Evolutionary conservation across 805 yeast species (phyloP).

Genomic region (Vanderwaltozyma verrucispora): DNA sequence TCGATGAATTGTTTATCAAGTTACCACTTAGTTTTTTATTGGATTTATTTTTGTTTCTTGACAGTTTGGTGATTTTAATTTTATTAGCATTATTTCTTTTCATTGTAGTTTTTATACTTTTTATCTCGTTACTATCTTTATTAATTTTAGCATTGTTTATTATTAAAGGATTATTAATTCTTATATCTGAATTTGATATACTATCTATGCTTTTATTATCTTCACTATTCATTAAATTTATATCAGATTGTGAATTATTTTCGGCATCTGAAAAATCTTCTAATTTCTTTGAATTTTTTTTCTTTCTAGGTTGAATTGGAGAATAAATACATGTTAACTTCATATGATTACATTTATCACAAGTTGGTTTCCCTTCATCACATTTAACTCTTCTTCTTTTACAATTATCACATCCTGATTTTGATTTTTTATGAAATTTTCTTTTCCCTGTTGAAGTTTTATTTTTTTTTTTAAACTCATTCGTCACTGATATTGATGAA

Average conservation of each 20-base stretch:
- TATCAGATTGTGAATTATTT: no score
- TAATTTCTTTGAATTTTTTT: constrained; percentile 1
- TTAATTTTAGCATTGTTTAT: constrained; percentile 2
- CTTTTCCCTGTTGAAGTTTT: constrained; percentile 56
- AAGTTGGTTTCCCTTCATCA: constrained; percentile 74
- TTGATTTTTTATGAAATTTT: constrained; percentile 80
- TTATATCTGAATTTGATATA: no score
- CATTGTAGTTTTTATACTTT: neutral
- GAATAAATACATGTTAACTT: constrained; percentile 65
- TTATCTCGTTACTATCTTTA: neutral
- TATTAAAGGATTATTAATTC: no score
- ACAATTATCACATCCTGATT: constrained; percentile 84
- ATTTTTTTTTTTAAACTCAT: constrained; percentile 31
- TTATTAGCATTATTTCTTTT: neutral
- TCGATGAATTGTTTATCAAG: no score
- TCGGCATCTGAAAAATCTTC: neutral
- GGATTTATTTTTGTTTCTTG: neutral
- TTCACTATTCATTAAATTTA: no score
- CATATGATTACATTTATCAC: constrained; percentile 72
- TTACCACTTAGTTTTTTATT: neutral
- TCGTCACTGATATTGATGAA: constrained; percentile 13
- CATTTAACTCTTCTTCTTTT: constrained; percentile 85
- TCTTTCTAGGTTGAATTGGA: constrained; percentile 18
- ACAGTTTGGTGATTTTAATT: neutral
- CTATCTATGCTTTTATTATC: no score